phyloP scores from a whole-genome alignment of 192 early-diverging fungal genomes.

The Lunasporangiospora selenospora region DNA sequence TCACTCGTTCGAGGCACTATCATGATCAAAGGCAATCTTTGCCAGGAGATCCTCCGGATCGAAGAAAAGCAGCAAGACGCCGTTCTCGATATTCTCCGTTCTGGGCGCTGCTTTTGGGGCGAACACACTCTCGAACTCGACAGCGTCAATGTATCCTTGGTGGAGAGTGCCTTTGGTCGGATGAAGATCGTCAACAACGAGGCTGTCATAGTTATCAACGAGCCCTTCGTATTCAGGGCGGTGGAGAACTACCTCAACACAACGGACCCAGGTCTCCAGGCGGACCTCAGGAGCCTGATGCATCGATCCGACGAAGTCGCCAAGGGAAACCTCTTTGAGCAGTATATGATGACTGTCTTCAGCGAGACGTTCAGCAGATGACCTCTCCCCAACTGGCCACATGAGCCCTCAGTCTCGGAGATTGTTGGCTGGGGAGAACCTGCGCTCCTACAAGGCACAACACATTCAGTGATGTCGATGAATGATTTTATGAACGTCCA shows the following conservation, averaged over 20 bases:
- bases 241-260: constrained; percentile 11
- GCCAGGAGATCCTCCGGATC: constrained; percentile 5
- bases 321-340: constrained; percentile 7
- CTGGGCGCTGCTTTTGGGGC: background rate
- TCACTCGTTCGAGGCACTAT: too few relatives aligned
- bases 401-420: background rate
- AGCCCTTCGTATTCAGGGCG: constrained; percentile 19
- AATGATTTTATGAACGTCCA: background rate
- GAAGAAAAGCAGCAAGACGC: background rate
- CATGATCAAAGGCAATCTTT: constrained; percentile 12
- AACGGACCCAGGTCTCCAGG: constrained; percentile 6
- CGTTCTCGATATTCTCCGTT: background rate
- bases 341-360: background rate
- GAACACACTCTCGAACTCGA: background rate
- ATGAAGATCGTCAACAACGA: constrained; percentile 8
- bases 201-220: constrained; percentile 18
- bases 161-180: constrained; percentile 23
- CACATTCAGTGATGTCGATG: background rate
- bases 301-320: background rate
- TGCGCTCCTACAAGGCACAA: background rate
- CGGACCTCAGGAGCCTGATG: background rate
- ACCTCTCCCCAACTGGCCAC: background rate
- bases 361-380: background rate
- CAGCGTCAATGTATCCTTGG: too few relatives aligned
- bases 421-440: background rate